Evolutionary conservation across 768 basidiomycete species (phyloP).

Genomic region (Tricholoma sp.): DNA sequence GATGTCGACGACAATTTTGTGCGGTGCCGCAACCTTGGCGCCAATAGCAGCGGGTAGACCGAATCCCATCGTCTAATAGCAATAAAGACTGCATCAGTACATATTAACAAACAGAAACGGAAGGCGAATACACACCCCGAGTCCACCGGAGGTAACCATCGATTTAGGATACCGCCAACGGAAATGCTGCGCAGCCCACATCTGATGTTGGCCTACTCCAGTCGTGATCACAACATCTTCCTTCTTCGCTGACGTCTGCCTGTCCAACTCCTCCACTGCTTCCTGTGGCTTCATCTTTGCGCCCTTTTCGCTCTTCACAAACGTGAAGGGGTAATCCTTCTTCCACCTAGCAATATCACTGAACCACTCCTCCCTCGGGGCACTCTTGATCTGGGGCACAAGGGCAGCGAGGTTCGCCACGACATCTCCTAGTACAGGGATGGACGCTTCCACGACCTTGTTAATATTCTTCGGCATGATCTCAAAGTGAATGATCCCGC

Average conservation of each 20-base stretch:
- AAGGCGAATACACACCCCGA: conserved; percentile 63
- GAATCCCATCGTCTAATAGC: conserved; percentile 89
- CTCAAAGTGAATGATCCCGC: conserved; percentile 99
- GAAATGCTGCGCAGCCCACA: conserved; percentile 97
- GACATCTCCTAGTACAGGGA: conserved; percentile 94
- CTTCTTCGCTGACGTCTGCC: conserved; percentile 73
- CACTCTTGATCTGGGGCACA: conserved; percentile 68
- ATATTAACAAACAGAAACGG: conserved; percentile 4
- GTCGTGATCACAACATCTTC: conserved; percentile 86
- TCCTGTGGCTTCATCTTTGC: conserved; percentile 92
- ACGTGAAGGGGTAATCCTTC: conserved; percentile 85
- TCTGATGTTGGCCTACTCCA: conserved; percentile 98
- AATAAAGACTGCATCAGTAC: conserved; percentile 1
- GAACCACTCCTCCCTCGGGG: conserved; percentile 78
- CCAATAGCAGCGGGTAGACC: conserved; percentile 93
- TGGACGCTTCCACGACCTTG: conserved; percentile 94
- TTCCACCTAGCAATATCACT: conserved; percentile 83
- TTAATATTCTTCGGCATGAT: conserved; percentile 98
- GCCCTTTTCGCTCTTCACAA: conserved; percentile 55
- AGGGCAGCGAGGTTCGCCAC: conserved; percentile 75
- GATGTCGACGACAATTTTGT: conserved; percentile 92
- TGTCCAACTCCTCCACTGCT: conserved; percentile 89
- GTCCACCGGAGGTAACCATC: conserved; percentile 91
- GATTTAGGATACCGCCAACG: conserved; percentile 85
- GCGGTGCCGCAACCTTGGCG: conserved; percentile 92